Base-by-base conservation (phyloP, 371 early-diverging fungal genomes). In the Apophysomyces trapeziformis region DNA sequence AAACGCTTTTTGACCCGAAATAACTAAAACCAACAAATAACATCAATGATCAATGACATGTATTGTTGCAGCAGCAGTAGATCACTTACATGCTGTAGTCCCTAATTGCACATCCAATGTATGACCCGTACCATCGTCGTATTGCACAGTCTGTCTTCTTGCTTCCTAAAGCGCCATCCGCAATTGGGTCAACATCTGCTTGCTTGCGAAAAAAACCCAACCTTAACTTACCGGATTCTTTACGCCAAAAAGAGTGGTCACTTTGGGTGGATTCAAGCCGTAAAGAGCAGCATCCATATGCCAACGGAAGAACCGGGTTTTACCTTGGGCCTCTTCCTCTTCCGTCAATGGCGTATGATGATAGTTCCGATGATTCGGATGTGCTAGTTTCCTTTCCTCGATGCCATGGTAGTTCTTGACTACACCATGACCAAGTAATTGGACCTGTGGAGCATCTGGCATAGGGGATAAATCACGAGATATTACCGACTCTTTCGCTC, bases 221-320 rank as follows among this genome's bases (percentile, higher is more conserved):
- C 9, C 11, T 21, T 14, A 13, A 68, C 77, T 69, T 80, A 80
- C 82, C 18, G 83, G 83, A 45, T 79, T 82, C 63, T 82, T 75
- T 1, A 77, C 61, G 14, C 79, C 76, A 68, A 82, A 82, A 32
- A 82, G 65, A 13, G 75, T 78, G 14, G 83, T 82, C 2, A 82
- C 73, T 59, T 78, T 79, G 56, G 83, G 83, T 46, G 78, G 83
- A 26, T 82, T 76, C 7, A 79, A 60, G 45, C 70, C 73, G 44
- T 82, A 82, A 6, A 82, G 68, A 59, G 83, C 83, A 61, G 83
- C 83, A 65, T 82, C 83, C 83, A 82, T 82, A 54, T 82, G 83
- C 83, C 83, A 82, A 38, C 83, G 71, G 57, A 79, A 82, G 62
- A 82, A 82, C 2, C 83, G 67, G 7, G 83, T 82, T 16, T 77